Evolutionary conservation across 2,329 filamentous ascomycete species (phyloP).

Genomic region (Pestalotiopsis fici): DNA sequence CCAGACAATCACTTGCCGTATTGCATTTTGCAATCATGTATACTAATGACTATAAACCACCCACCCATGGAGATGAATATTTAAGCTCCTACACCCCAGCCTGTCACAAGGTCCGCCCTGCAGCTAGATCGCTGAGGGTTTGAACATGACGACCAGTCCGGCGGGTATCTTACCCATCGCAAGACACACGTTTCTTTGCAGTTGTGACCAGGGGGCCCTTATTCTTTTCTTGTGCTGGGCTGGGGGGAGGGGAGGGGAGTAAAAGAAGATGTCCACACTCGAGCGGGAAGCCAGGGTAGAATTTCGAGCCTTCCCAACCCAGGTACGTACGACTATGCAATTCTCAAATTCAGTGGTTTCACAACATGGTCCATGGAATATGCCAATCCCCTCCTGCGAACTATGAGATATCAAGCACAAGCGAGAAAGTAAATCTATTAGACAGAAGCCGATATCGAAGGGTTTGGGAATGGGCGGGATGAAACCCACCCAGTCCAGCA

Average conservation of each 20-base stretch:
- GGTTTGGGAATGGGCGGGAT: background rate
- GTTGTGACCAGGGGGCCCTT: background rate
- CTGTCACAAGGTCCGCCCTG: constrained; percentile 1
- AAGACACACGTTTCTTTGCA: background rate
- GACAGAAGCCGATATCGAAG: background rate
- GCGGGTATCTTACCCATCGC: background rate
- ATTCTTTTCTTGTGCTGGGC: background rate
- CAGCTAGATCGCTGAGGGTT: background rate
- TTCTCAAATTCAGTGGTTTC: background rate
- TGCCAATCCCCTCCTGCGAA: background rate
- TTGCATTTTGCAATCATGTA: background rate
- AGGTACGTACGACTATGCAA: background rate
- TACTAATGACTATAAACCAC: background rate
- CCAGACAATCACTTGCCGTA: background rate
- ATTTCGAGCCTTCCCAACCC: background rate
- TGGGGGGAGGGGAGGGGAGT: background rate
- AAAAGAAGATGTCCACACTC: too few relatives aligned
- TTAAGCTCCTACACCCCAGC: constrained; percentile 1
- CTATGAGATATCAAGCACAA: background rate
- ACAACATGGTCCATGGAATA: background rate
- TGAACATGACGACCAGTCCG: background rate
- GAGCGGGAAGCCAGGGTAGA: background rate
- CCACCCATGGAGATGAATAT: background rate
- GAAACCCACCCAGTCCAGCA: background rate
- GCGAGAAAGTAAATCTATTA: background rate